A percentile compares a stretch with the other conserved stretches of the same genome.
Evolutionary conservation across 2,329 filamentous ascomycete species (phyloP).

Genomic region (Endothia cerciana): DNA sequence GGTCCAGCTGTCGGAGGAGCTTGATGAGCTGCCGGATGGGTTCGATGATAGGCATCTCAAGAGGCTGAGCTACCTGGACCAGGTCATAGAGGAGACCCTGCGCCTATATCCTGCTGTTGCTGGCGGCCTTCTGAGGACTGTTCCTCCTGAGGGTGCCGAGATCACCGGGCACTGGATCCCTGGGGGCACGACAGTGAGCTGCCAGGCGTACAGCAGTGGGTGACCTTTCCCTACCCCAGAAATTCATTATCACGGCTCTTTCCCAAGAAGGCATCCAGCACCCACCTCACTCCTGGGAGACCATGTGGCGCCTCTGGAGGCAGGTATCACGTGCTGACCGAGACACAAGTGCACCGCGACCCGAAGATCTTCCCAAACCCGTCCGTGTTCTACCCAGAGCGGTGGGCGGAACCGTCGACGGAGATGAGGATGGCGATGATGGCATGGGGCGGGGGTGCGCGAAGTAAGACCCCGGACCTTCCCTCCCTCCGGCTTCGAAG

Average conservation of each 20-base stretch:
- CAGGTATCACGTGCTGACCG: neutral
- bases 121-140: conserved; percentile 43
- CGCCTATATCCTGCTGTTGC: conserved; percentile 49
- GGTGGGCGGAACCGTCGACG: conserved; percentile 42
- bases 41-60: conserved; percentile 41
- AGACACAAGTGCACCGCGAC: conserved; percentile 45
- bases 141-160: conserved; percentile 44
- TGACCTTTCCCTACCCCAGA: neutral
- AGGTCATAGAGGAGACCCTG: conserved; percentile 50
- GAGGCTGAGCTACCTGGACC: conserved; percentile 44
- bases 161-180: conserved; percentile 46
- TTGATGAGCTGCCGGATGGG: conserved; percentile 39
- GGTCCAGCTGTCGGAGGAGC: conserved; percentile 40
- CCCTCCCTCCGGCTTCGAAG: too few species aligned
- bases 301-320: too few species aligned
- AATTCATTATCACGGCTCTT: too few species aligned
- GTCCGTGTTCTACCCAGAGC: conserved; percentile 39
- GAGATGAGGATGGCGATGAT: conserved; percentile 35
- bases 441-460: conserved; percentile 37
- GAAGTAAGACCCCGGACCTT: conserved; percentile 32
- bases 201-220: conserved; percentile 47
- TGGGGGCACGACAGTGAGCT: conserved; percentile 43
- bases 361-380: conserved; percentile 46
- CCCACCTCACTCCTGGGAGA: too few species aligned
- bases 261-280: too few species aligned